Base-by-base conservation (phyloP, 2,329 filamentous ascomycete species). In the Diaporthe longicolla region DNA sequence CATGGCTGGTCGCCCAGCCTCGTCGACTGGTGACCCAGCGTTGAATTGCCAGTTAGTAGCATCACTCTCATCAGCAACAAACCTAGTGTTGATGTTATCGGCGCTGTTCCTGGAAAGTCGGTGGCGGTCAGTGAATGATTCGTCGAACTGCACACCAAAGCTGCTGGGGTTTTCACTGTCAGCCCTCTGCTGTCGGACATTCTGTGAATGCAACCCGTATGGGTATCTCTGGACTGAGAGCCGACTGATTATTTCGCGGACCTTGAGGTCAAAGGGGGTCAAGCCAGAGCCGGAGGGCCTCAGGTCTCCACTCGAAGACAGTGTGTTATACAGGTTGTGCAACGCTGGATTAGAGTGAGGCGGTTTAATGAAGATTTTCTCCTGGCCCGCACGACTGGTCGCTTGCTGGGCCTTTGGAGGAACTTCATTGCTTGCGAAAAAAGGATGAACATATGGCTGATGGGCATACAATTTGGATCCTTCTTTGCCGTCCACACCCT, bases 11-110 rank as follows among this genome's bases (percentile, higher is more conserved):
- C 74, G 76, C 21, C 73, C 77, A 26, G 78, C 76, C 13, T 79
- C 79, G 45, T 82, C 82, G 7, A 72, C 48, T 7, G 74, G 74
- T 29, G 74, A 75, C 21, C 89, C 88, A 17, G 89, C 89, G 71
- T 82, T 89, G 76, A 91, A 91, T 72, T 87, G 83, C 86, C 85
- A 89, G 26, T 79, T 80, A 35, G 82, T 81, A 7, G 82, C 77
- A 57, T 83, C 80, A 45, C 57, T 63, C 26, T 90, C 86, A 19
- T 87, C 86, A 5, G 87, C 83, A 26, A 86, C 86, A 80, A 92
- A 92, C 52, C 83, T 88, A 24, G 90, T 92, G 80, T 90, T 90
- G 77, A 92, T 92, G 69, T 88, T 89, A 73, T 92, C 89, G 26
- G 87, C 83, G 77, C 88, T 91, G 73, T 82, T 87, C 74, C 85